These are phyloP conservation scores for Penicillium sp. DNA, from an alignment of 2,329 filamentous ascomycete genomes.

Conservation along the genomic window DNA sequence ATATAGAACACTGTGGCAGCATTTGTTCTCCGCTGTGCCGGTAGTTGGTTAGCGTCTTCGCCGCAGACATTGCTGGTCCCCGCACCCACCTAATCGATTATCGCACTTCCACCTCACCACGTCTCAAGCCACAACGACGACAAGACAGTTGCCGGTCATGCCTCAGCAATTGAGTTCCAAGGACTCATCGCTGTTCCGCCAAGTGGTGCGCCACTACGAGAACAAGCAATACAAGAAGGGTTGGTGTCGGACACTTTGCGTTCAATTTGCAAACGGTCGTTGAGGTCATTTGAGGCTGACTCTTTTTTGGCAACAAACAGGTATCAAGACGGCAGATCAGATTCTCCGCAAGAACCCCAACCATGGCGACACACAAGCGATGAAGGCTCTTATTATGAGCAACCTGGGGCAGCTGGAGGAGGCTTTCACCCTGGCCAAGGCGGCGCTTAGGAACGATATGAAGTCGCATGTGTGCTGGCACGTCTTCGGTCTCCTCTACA, in stretches of 20 bases:
- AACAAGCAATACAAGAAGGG: slow-evolving; percentile 96
- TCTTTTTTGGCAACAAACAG: slow-evolving; percentile 37
- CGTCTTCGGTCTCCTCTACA: slow-evolving; percentile 91
- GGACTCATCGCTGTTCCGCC: slow-evolving; percentile 89
- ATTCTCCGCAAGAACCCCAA: slow-evolving; percentile 92
- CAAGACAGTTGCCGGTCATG: slow-evolving; percentile 33
- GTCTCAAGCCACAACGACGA: slow-evolving; percentile 16
- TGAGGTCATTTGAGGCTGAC: slow-evolving; percentile 7
- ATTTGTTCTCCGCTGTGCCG: slow-evolving; percentile 8
- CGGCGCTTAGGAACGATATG: slow-evolving; percentile 92
- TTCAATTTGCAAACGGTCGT: not conserved
- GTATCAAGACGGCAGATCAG: slow-evolving; percentile 91
- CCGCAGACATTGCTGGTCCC: slow-evolving; percentile 21
- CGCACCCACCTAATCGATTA: slow-evolving; percentile 34
- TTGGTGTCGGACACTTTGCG: slow-evolving; percentile 25
- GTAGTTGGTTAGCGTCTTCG: slow-evolving; percentile 9
- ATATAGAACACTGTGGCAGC: not conserved
- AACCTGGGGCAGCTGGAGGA: slow-evolving; percentile 88
- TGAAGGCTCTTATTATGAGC: slow-evolving; percentile 98
- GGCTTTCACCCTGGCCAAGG: slow-evolving; percentile 88
- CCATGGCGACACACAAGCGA: slow-evolving; percentile 96
- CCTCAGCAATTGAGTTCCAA: slow-evolving; percentile 61
- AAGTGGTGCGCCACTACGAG: slow-evolving; percentile 93
- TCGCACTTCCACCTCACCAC: slow-evolving; percentile 26
- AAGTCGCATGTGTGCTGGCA: slow-evolving; percentile 99